Evolutionary conservation across 129 eudicot species (phyloP).

Genomic region (Glebionis coronaria): DNA sequence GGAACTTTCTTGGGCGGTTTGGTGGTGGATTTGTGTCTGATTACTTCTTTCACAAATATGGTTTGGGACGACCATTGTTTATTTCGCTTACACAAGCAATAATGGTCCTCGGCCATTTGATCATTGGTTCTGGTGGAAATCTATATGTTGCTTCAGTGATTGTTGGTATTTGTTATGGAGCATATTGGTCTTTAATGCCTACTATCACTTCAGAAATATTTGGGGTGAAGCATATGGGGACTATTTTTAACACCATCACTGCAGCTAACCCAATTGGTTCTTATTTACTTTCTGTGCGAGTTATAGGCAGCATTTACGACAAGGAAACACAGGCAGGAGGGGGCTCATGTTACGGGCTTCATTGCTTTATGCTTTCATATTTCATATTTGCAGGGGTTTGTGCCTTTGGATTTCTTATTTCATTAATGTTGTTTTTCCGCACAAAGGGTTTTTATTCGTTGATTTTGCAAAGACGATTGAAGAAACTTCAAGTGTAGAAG

Average conservation of each 20-base stretch:
- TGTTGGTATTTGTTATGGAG: constrained; percentile 82
- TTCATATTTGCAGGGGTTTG: constrained; percentile 53
- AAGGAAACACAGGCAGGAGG: constrained; percentile 47
- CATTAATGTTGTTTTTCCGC: constrained; percentile 55
- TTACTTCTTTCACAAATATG: constrained; percentile 46
- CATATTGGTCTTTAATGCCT: constrained; percentile 96
- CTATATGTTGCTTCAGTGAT: constrained; percentile 65
- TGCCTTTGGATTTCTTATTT: constrained; percentile 52
- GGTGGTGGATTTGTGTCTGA: constrained; percentile 85
- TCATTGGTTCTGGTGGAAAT: constrained; percentile 77
- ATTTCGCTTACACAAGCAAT: constrained; percentile 54
- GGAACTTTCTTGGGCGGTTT: constrained; percentile 93
- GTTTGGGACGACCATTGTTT: constrained; percentile 69
- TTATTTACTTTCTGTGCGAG: constrained; percentile 61
- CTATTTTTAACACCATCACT: constrained; percentile 81
- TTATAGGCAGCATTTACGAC: constrained; percentile 76
- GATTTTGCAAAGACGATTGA: constrained; percentile 39
- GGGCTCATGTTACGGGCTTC: constrained; percentile 61
- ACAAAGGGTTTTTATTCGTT: constrained; percentile 52
- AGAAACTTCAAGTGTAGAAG: constrained; percentile 13
- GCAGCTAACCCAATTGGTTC: constrained; percentile 84
- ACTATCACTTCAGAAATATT: constrained; percentile 80
- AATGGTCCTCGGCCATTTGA: constrained; percentile 67
- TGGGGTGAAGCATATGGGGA: constrained; percentile 85
- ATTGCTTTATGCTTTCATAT: constrained; percentile 81